phyloP scores from a whole-genome alignment of 495 filamentous ascomycete species.

The Podospora tetraspora region DNA sequence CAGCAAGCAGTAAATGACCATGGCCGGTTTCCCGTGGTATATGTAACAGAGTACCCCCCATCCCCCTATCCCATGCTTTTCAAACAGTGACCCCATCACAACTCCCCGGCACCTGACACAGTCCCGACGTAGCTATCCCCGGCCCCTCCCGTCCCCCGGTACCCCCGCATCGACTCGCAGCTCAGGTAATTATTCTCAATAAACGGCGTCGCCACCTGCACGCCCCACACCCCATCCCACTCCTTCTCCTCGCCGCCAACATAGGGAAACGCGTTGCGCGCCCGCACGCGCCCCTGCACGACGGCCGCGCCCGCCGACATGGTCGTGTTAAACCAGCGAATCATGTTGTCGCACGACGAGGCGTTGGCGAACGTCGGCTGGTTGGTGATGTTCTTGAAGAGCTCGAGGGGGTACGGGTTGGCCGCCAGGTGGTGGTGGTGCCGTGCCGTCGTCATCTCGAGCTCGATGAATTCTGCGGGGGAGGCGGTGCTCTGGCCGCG shows the following conservation, averaged over 20 bases:
- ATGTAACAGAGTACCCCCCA: not conserved
- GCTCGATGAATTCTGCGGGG: slow-evolving; percentile 23
- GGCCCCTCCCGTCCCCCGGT: slow-evolving; percentile 24
- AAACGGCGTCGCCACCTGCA: slow-evolving; percentile 39
- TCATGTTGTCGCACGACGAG: slow-evolving; percentile 35
- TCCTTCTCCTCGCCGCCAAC: slow-evolving; percentile 8
- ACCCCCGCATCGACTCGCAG: slow-evolving; percentile 30
- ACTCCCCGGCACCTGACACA: not conserved
- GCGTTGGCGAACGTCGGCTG: slow-evolving; percentile 40
- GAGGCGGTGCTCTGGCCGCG: slow-evolving; percentile 19
- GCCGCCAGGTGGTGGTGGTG: not conserved
- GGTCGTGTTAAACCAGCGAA: slow-evolving; percentile 37
- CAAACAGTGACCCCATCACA: slow-evolving; percentile 3
- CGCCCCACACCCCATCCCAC: slow-evolving; percentile 32
- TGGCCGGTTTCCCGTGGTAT: not conserved
- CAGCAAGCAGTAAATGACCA: not conserved
- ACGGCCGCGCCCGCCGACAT: slow-evolving; percentile 28
- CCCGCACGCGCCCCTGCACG: slow-evolving; percentile 28
- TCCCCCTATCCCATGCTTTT: not conserved
- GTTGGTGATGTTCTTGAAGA: slow-evolving; percentile 40
- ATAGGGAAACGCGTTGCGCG: slow-evolving; percentile 28
- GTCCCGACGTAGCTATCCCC: slow-evolving; percentile 18
- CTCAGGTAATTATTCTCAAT: slow-evolving; percentile 39
- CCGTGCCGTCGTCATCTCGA: slow-evolving; percentile 23
- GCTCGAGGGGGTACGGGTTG: slow-evolving; percentile 32